These are phyloP conservation scores for Closterium sp. DNA, from an alignment of 139 green algal species.

Conservation along the genomic window DNA sequence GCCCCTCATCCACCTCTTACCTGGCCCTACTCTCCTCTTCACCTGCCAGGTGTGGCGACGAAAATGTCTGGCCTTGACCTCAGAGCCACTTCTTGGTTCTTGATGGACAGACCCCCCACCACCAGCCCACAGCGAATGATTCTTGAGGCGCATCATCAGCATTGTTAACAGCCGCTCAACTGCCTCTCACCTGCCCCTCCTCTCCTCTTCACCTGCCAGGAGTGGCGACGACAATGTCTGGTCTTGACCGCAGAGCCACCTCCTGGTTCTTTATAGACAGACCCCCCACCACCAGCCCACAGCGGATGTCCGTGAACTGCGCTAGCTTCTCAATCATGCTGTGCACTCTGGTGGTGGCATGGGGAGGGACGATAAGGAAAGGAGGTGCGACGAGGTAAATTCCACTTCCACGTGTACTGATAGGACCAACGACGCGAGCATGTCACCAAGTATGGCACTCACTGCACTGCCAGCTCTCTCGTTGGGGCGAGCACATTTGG, in stretches of 20 bases:
- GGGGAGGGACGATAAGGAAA: no score
- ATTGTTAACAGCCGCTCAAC: no score
- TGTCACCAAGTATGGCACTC: no score
- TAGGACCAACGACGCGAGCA: no score
- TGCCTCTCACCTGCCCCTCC: no score
- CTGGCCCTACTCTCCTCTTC: no score
- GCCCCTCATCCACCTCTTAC: no score
- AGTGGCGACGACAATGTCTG: constrained; percentile 92
- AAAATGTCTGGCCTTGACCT: constrained; percentile 79
- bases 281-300: constrained; percentile 89
- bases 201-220: constrained; percentile 57
- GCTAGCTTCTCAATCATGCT: constrained; percentile 88
- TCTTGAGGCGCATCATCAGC: no score
- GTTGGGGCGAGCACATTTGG: no score
- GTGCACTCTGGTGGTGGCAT: constrained; percentile 81
- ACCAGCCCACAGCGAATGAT: constrained; percentile 83
- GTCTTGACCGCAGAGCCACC: constrained; percentile 65
- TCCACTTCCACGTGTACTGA: no score
- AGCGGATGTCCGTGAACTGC: constrained; percentile 88
- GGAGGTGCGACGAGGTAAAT: no score
- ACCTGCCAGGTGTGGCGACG: constrained; percentile 81
- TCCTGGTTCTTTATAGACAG: constrained; percentile 81
- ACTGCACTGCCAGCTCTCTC: no score
- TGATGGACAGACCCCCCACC: constrained; percentile 84
- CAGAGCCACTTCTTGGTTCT: constrained; percentile 79